These are phyloP conservation scores for Lactarius pseudohatsudake DNA, from an alignment of 768 basidiomycete species.

Conservation along the genomic window DNA sequence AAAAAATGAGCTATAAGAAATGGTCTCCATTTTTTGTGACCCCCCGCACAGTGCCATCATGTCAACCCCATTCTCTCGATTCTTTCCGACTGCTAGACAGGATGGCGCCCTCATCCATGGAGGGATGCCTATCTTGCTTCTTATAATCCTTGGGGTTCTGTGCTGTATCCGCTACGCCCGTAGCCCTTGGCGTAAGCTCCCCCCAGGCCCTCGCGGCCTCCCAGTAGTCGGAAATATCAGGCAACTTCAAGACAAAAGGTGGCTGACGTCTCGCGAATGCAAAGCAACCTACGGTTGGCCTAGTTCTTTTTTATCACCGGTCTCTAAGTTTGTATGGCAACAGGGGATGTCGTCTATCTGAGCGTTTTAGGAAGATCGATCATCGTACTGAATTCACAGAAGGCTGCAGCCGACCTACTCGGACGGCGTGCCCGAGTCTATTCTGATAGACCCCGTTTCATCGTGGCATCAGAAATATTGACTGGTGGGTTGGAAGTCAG, in stretches of 20 bases:
- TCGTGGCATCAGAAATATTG: conserved; percentile 27
- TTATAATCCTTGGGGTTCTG: conserved; percentile 4
- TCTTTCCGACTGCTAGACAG: not conserved
- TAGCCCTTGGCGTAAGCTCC: conserved; percentile 29
- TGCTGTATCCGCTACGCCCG: conserved; percentile 12
- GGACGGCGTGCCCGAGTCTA: conserved; percentile 49
- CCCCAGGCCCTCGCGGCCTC: conserved; percentile 25
- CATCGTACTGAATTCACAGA: conserved; percentile 48
- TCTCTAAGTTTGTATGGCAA: conserved; percentile 5
- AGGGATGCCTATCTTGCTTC: conserved; percentile 6
- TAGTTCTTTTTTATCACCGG: not conserved
- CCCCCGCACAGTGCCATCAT: conserved; percentile 18
- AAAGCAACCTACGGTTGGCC: conserved; percentile 19
- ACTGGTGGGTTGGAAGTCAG: conserved; percentile 25
- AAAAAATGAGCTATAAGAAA: conserved; percentile 18
- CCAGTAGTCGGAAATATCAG: conserved; percentile 25
- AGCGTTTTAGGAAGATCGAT: conserved; percentile 45
- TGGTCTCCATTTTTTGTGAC: not conserved
- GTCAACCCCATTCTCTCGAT: not conserved
- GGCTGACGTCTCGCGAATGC: conserved; percentile 22
- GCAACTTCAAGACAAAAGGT: conserved; percentile 24
- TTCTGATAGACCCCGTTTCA: conserved; percentile 47
- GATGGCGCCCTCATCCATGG: not conserved
- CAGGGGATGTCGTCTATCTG: conserved; percentile 46
- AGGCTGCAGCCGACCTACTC: conserved; percentile 46